These are phyloP conservation scores for Suhomyces wounanorum DNA, from an alignment of 1,139 yeast genomes.

Conservation along the genomic window DNA sequence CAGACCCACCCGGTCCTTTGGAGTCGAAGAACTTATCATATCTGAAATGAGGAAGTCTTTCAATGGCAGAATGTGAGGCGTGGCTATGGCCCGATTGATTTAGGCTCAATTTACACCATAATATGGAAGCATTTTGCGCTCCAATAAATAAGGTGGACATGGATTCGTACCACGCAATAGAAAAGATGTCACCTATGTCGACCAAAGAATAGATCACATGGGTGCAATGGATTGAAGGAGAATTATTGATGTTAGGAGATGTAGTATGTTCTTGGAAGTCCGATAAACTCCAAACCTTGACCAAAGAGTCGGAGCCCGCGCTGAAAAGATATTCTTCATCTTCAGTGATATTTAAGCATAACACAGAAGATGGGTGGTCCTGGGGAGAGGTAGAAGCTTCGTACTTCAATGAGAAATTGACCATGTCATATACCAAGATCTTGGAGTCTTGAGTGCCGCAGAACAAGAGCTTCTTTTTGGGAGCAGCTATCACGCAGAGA, in stretches of 20 bases:
- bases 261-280: neutral
- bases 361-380: constrained; percentile 73
- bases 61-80: constrained; percentile 19
- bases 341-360: constrained; percentile 61
- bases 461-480: constrained; percentile 58
- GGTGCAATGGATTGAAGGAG: constrained; percentile 32
- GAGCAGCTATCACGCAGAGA: constrained; percentile 73
- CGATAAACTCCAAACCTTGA: constrained; percentile 76
- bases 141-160: constrained; percentile 75
- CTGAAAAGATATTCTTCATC: constrained; percentile 70
- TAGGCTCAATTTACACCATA: constrained; percentile 57
- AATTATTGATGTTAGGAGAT: neutral
- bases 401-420: constrained; percentile 56
- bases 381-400: constrained; percentile 33
- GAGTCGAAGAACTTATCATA: constrained; percentile 91
- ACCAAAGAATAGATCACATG: constrained; percentile 78
- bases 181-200: constrained; percentile 93
- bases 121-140: constrained; percentile 86
- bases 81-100: neutral
- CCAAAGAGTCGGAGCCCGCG: constrained; percentile 88
- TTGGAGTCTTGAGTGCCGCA: constrained; percentile 96
- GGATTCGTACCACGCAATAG: constrained; percentile 68
- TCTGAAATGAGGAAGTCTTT: constrained; percentile 72
- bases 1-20: constrained; percentile 74
- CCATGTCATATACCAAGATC: constrained; percentile 69